A percentile compares a stretch with the other conserved stretches of the same genome.
phyloP scores from a whole-genome alignment of 2,329 filamentous ascomycete genomes.

The Trichoderma polysporum region DNA sequence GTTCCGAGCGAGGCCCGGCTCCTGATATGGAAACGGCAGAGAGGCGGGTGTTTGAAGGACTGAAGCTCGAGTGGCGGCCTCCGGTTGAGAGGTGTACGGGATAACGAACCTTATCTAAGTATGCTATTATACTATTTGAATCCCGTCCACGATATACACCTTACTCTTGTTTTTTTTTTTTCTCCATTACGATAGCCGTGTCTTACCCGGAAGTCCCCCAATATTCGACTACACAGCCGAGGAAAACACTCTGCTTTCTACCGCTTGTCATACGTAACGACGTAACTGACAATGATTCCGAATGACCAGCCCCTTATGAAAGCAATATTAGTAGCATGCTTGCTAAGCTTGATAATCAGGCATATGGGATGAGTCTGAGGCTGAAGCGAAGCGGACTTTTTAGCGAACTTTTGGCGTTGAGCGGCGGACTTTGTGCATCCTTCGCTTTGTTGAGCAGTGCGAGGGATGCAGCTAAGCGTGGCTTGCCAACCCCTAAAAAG shows the following conservation, averaged over 20 bases:
- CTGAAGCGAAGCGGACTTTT: conserved; percentile 1
- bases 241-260: background rate
- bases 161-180: background rate
- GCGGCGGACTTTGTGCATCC: background rate
- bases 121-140: no score
- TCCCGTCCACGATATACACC: background rate
- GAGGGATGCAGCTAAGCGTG: background rate
- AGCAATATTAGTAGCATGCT: background rate
- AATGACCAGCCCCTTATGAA: background rate
- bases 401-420: background rate
- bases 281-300: background rate
- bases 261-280: background rate
- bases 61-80: conserved; percentile 67
- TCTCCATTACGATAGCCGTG: background rate
- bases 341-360: background rate
- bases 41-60: conserved; percentile 72
- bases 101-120: background rate
- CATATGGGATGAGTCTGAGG: background rate
- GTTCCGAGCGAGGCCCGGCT: conserved; percentile 45
- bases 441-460: background rate
- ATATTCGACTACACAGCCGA: background rate
- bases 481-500: no score
- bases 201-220: background rate
- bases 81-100: conserved; percentile 69
- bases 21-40: conserved; percentile 73